These are phyloP conservation scores for Globisporangium nodosum DNA, from an alignment of 352 stramenopile genomes.

Conservation along the genomic window DNA sequence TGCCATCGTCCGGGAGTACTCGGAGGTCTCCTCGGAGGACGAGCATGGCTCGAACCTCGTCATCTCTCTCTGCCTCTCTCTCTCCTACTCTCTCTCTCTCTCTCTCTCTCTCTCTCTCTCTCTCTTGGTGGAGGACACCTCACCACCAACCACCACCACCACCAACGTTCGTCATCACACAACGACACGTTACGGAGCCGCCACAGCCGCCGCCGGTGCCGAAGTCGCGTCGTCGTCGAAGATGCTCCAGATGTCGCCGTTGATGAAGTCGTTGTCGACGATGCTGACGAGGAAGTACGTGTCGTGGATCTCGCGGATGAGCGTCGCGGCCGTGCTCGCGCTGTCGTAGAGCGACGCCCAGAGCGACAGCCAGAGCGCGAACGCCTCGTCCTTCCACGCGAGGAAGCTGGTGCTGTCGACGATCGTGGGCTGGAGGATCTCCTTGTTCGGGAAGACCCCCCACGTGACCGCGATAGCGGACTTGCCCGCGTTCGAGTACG, in stretches of 20 bases:
- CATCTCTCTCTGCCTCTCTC: slow-evolving; percentile 10
- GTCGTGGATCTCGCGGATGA: slow-evolving; percentile 95
- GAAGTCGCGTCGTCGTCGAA: slow-evolving; percentile 26
- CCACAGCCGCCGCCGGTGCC: slow-evolving; percentile 13
- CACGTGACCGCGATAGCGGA: slow-evolving; percentile 96
- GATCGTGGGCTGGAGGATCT: slow-evolving; percentile 96
- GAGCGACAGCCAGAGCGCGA: slow-evolving; percentile 93
- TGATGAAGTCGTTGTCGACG: slow-evolving; percentile 97
- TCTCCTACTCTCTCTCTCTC: slow-evolving; percentile 3
- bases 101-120: slow-evolving; percentile 8
- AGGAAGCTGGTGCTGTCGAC: slow-evolving; percentile 97
- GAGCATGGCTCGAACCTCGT: slow-evolving; percentile 10
- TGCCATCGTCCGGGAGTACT: too few relatives aligned
- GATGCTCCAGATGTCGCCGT: slow-evolving; percentile 82
- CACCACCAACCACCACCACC: background rate
- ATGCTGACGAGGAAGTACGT: slow-evolving; percentile 98
- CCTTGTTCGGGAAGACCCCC: slow-evolving; percentile 97
- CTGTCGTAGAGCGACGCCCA: slow-evolving; percentile 97
- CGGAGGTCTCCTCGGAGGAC: slow-evolving; percentile 20
- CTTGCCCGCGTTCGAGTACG: slow-evolving; percentile 86
- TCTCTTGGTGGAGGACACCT: background rate
- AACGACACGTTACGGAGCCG: slow-evolving; percentile 7
- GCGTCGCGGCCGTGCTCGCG: slow-evolving; percentile 78
- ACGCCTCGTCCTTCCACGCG: slow-evolving; percentile 96
- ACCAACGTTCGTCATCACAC: slow-evolving; percentile 5